phyloP scores from a whole-genome alignment of 305 asterid species.

The Galium porrigens region DNA sequence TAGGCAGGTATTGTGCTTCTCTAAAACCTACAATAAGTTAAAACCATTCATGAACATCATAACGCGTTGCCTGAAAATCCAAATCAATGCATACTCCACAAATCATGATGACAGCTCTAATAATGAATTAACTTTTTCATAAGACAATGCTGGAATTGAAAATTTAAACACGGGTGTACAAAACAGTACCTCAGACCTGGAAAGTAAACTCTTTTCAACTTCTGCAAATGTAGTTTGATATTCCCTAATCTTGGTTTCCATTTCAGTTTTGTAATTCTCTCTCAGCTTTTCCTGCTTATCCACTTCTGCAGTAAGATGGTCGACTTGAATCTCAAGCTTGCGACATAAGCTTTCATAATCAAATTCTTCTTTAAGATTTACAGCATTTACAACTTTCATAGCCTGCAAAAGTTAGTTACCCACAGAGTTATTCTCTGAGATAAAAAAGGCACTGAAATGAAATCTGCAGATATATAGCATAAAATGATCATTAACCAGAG shows the following conservation, averaged over 20 bases:
- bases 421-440: slow-evolving; percentile 11
- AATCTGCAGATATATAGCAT: not conserved
- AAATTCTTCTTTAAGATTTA: slow-evolving; percentile 82
- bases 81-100: not conserved
- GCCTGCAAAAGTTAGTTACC: slow-evolving; percentile 47
- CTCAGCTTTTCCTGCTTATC: slow-evolving; percentile 60
- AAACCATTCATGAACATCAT: slow-evolving; percentile 17
- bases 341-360: slow-evolving; percentile 81
- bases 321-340: slow-evolving; percentile 66
- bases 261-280: slow-evolving; percentile 39
- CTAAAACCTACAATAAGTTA: slow-evolving; percentile 38
- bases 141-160: not conserved
- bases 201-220: slow-evolving; percentile 39
- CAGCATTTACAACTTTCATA: slow-evolving; percentile 65
- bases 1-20: slow-evolving; percentile 44
- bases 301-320: slow-evolving; percentile 57
- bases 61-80: slow-evolving; percentile 1
- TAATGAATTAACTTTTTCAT: not conserved
- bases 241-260: slow-evolving; percentile 41
- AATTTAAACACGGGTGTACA: slow-evolving; percentile 14
- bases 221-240: slow-evolving; percentile 43
- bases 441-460: not conserved
- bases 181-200: slow-evolving; percentile 59
- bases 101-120: not conserved
- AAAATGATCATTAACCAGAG: not conserved